A percentile compares a stretch with the other conserved stretches of the same genome.
phyloP scores from a whole-genome alignment of 108 stramenopile species.

The Stephanodiscus minutulus region DNA sequence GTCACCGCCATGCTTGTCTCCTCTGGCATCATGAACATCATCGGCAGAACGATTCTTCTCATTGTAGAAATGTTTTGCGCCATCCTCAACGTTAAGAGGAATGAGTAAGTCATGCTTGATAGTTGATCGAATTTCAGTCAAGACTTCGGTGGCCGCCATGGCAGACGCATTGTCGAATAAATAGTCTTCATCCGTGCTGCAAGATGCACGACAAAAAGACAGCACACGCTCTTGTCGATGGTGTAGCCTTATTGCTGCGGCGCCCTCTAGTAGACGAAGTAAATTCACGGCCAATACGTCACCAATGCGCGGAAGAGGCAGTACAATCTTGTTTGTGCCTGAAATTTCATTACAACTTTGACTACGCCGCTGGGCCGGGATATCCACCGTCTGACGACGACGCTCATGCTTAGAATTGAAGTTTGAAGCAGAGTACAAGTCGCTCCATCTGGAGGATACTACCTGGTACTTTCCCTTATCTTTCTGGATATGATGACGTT shows the following conservation, averaged over 20 bases:
- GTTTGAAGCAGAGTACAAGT: slow-evolving; percentile 5
- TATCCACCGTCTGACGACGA: slow-evolving; percentile 19
- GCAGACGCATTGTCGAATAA: slow-evolving; percentile 1
- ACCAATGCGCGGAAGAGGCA: slow-evolving; percentile 24
- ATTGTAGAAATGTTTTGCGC: slow-evolving; percentile 26
- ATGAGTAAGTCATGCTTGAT: slow-evolving; percentile 16
- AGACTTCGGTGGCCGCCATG: slow-evolving; percentile 34
- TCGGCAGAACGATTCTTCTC: slow-evolving; percentile 10
- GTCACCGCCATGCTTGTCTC: background rate
- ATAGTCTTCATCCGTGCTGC: background rate
- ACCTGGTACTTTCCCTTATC: slow-evolving; percentile 20
- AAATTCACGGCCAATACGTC: slow-evolving; percentile 54
- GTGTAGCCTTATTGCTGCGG: slow-evolving; percentile 36
- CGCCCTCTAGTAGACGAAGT: slow-evolving; percentile 48
- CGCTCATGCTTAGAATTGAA: slow-evolving; percentile 21
- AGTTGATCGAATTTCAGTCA: slow-evolving; percentile 40
- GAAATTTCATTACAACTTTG: background rate
- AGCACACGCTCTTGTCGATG: slow-evolving; percentile 14
- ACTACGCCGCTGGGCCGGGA: slow-evolving; percentile 6
- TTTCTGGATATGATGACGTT: background rate
- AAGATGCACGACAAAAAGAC: background rate
- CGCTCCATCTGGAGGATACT: slow-evolving; percentile 31
- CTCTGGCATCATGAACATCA: background rate
- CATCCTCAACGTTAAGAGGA: slow-evolving; percentile 38
- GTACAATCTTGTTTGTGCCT: background rate